Conservation (phyloP, 805 yeast genomes). For the Wickerhamomyces bovis region DNA sequence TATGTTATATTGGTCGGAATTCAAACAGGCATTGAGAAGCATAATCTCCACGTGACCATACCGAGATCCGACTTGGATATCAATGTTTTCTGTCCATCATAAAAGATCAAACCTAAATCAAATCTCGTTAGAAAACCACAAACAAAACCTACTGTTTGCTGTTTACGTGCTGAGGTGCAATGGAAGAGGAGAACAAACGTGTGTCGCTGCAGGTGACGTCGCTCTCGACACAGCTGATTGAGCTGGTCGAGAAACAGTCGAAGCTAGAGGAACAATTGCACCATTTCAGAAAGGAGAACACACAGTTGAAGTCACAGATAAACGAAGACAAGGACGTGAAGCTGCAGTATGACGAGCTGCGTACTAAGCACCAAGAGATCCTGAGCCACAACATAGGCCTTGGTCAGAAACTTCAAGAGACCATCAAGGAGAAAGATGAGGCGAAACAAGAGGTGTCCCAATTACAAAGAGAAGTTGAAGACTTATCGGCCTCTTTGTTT, state of each 20-base stretch:
- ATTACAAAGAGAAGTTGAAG: constrained; percentile 72
- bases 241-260: constrained; percentile 53
- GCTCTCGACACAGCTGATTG: constrained; percentile 53
- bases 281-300: constrained; percentile 32
- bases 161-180: neutral
- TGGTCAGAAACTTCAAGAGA: constrained; percentile 25
- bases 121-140: neutral
- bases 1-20: neutral
- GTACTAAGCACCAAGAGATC: constrained; percentile 29
- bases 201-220: constrained; percentile 50
- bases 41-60: neutral
- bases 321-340: constrained; percentile 18
- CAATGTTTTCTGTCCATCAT: neutral
- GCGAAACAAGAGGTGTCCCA: constrained; percentile 57
- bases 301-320: constrained; percentile 22
- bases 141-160: neutral
- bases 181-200: constrained; percentile 34
- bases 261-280: constrained; percentile 45
- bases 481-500: constrained; percentile 67
- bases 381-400: constrained; percentile 28
- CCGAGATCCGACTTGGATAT: neutral
- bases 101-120: no score
- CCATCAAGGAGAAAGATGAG: constrained; percentile 32
- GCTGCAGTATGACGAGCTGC: constrained; percentile 24
- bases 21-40: neutral